phyloP scores from a whole-genome alignment of 2,329 filamentous ascomycete species.

The Aspergillus fumigatus region DNA sequence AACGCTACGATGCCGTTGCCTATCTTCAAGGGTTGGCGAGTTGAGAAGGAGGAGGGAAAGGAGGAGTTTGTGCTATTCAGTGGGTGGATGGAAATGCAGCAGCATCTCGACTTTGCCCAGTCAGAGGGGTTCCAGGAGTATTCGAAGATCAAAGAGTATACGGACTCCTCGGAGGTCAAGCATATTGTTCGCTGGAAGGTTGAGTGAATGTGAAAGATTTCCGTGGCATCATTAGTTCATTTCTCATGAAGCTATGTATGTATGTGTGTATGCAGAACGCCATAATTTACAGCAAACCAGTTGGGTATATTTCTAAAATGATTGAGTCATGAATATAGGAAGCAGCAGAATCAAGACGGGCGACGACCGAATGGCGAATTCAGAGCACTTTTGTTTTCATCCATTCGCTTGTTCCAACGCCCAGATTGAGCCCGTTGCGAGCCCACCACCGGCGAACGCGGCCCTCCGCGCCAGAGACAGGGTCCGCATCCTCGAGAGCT shows the following conservation, averaged over 20 bases:
- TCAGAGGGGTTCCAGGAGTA: constrained; percentile 30
- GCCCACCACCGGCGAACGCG: constrained; percentile 84
- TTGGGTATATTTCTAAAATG: not conserved
- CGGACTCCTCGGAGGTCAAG: constrained; percentile 25
- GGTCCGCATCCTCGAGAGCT: constrained; percentile 74
- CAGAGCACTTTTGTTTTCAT: constrained; percentile 73
- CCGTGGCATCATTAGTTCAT: not conserved
- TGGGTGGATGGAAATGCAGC: constrained; percentile 34
- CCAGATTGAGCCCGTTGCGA: constrained; percentile 73
- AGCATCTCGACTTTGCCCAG: constrained; percentile 32
- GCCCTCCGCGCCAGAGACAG: constrained; percentile 63
- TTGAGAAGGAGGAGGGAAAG: constrained; percentile 32
- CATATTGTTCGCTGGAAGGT: constrained; percentile 11
- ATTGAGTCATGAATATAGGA: not conserved
- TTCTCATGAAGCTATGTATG: not conserved
- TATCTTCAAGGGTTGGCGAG: constrained; percentile 36
- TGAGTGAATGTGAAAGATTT: not conserved
- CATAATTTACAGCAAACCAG: not conserved
- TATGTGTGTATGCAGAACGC: not conserved
- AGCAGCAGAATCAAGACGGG: not conserved
- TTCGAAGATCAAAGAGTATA: constrained; percentile 15
- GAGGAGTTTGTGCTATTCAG: constrained; percentile 43
- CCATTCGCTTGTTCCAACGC: constrained; percentile 81
- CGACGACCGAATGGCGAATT: constrained; percentile 3
- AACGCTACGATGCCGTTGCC: constrained; percentile 23